Evolutionary conservation across 2,329 filamentous ascomycete species (phyloP).

Genomic region (Tolypocladium capitatum): DNA sequence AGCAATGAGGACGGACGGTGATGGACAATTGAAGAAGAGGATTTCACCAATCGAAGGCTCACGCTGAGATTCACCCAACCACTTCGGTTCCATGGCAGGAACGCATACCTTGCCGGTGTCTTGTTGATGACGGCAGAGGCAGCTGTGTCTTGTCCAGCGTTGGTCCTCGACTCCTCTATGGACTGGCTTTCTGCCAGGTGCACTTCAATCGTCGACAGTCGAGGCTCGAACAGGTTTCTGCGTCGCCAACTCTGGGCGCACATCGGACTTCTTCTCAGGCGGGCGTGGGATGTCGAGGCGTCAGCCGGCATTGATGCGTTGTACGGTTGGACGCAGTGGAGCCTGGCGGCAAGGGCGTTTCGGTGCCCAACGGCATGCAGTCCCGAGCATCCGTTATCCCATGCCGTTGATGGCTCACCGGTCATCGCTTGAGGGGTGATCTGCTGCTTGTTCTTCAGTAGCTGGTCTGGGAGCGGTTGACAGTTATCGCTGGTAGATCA

Average conservation of each 20-base stretch:
- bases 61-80: neutral
- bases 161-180: neutral
- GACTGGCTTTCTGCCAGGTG: neutral
- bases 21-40: conserved; percentile 1
- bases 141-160: neutral
- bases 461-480: neutral
- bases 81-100: neutral
- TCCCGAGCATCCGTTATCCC: conserved; percentile 1
- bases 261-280: neutral
- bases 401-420: neutral
- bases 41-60: neutral
- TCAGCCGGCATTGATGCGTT: conserved; percentile 17
- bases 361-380: conserved; percentile 33
- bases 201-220: neutral
- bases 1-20: conserved; percentile 39
- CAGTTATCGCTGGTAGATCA: neutral
- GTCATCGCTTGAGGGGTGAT: neutral
- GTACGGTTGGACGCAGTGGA: conserved; percentile 28
- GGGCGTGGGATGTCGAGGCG: conserved; percentile 13
- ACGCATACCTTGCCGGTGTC: neutral
- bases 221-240: neutral
- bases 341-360: conserved; percentile 30
- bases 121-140: neutral
- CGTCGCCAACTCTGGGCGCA: neutral
- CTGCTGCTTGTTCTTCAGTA: neutral